Evolutionary conservation across 192 early-diverging fungal species (phyloP), one percentile per base, ranked within the genome.

Genomic region (Umbelopsis ramanniana): DNA sequence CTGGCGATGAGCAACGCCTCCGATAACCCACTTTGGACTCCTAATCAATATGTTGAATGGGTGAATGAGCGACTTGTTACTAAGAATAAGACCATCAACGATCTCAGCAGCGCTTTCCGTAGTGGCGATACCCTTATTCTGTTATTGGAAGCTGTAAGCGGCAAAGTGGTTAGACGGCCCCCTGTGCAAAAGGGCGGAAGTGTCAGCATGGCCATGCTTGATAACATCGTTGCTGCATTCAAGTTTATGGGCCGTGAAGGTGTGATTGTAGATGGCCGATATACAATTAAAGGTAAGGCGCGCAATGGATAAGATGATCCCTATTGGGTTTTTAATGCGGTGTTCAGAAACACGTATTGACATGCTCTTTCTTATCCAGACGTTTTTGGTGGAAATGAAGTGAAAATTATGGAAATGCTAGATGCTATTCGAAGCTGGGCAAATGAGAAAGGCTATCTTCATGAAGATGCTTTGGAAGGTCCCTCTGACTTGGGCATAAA

Each of bases 171-270:
- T 15, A 71, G 80, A 66, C 71, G 81, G 0, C 78, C 80, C 17
- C 80, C 80, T 8, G 68, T 75, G 26, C 71, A 77, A 21, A 72
- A 78, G 8, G 74, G 74, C 17, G 55, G 46, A 37, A 74, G 69
- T 22, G 47, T 47, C 4, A 85, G 79, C 26, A 72, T 83, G 10
- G 75, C 74, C 48, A 81, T 82, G 81, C 73, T 85, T 3, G 84
- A 85, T 46, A 81, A 79, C 33, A 50, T 85, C 26, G 70, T 81
- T 43, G 82, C 84, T 2, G 84, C 81, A 5, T 82, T 85, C 75
- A 82, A 85, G 46, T 85, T 85, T 40, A 85, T 85, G 84, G 81
- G 80, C 33, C 72, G 79, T 0, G 81, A 83, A 23, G 84, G 84
- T 6, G 73, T 85, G 19, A 68, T 71, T 47, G 76, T 80, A 0